These are phyloP conservation scores for Aegilops longissima DNA, from an alignment of 176 grass and related monocot genomes.

Conservation along the genomic window DNA sequence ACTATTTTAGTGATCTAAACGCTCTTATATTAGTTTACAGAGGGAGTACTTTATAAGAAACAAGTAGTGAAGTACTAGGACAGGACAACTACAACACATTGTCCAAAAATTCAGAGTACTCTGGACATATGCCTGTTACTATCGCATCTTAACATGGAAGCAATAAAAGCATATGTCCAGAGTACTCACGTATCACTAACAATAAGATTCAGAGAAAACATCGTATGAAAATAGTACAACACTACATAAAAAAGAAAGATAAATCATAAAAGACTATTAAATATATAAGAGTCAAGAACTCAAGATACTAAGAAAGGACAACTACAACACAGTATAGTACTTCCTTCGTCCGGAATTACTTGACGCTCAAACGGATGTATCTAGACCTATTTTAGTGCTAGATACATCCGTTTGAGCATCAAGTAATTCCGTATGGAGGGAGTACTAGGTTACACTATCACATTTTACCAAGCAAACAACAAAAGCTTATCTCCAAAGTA, in stretches of 20 bases:
- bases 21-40: too few relatives aligned
- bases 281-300: background rate
- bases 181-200: background rate
- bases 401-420: too few relatives aligned
- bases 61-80: background rate
- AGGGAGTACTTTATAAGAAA: background rate
- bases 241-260: background rate
- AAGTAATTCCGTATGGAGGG: too few relatives aligned
- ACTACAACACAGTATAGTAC: background rate
- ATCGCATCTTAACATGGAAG: background rate
- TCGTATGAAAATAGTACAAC: background rate
- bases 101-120: too few relatives aligned
- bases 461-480: background rate
- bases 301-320: background rate
- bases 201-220: background rate
- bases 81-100: background rate
- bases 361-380: too few relatives aligned
- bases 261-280: background rate
- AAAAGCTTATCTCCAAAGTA: slow-evolving; percentile 2
- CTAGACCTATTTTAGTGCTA: too few relatives aligned
- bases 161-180: background rate
- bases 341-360: too few relatives aligned
- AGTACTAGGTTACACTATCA: background rate
- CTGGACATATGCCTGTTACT: background rate
- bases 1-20: too few relatives aligned